A percentile compares a stretch with the other conserved stretches of the same genome.
These are phyloP conservation scores for Ganoderma meredithae DNA, from an alignment of 1,284 basidiomycete genomes.

Conservation along the genomic window DNA sequence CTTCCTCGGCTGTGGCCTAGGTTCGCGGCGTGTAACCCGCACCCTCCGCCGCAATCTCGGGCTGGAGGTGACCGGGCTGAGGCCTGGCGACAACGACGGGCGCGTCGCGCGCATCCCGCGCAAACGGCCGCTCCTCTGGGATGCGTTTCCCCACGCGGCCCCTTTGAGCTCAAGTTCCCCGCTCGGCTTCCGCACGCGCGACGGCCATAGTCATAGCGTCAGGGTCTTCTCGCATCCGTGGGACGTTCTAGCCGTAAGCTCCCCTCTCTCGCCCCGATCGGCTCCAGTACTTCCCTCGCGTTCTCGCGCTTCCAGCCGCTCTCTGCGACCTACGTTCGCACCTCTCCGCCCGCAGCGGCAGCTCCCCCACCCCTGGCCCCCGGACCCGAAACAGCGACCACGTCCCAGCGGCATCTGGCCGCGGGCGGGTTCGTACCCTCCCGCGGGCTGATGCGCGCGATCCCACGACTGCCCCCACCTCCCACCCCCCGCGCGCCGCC, in stretches of 20 bases:
- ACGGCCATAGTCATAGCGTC: background rate
- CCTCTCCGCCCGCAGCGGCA: background rate
- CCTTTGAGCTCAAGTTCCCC: background rate
- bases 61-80: slow-evolving; percentile 19
- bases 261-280: background rate
- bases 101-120: background rate
- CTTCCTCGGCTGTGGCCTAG: slow-evolving; percentile 62
- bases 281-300: background rate
- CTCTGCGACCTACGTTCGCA: slow-evolving; percentile 32
- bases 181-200: background rate
- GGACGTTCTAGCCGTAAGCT: slow-evolving; percentile 32
- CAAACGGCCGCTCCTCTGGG: slow-evolving; percentile 33
- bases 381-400: background rate
- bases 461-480: slow-evolving; percentile 18
- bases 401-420: slow-evolving; percentile 15
- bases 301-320: slow-evolving; percentile 28
- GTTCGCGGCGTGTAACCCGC: slow-evolving; percentile 50
- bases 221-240: slow-evolving; percentile 18
- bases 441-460: slow-evolving; percentile 23
- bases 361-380: background rate
- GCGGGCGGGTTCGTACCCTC: slow-evolving; percentile 15
- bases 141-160: slow-evolving; percentile 26
- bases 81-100: background rate
- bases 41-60: slow-evolving; percentile 34
- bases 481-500: slow-evolving; percentile 13